Percentiles rank a stretch among this genome's conserved stretches.
These are phyloP conservation scores for Cornus florida DNA, from an alignment of 148 eudicot species.

Conservation along the genomic window DNA sequence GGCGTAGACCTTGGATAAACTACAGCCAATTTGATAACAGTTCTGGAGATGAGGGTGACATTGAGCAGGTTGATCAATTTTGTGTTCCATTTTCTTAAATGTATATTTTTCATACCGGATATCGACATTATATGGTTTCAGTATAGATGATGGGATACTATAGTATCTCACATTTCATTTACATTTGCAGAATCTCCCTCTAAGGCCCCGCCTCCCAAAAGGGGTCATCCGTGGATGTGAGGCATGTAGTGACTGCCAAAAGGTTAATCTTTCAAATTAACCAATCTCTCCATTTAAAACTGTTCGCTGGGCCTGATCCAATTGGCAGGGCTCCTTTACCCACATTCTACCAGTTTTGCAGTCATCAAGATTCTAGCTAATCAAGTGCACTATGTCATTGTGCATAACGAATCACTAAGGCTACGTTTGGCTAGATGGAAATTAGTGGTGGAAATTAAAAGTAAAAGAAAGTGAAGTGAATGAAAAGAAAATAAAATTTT, in stretches of 20 bases:
- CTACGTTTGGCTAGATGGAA: no score
- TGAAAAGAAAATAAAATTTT: no score
- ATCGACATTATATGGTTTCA: neutral
- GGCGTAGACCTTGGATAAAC: conserved; percentile 57
- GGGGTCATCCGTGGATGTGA: conserved; percentile 92
- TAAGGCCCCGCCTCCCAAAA: conserved; percentile 59
- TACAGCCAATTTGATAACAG: conserved; percentile 42
- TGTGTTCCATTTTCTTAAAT: conserved; percentile 12
- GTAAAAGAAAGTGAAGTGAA: no score
- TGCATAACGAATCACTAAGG: neutral
- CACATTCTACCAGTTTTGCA: neutral
- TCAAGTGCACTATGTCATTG: neutral
- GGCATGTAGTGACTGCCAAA: conserved; percentile 77
- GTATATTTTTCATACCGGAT: neutral
- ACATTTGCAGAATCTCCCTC: conserved; percentile 48
- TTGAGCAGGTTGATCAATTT: conserved; percentile 59
- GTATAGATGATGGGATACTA: neutral
- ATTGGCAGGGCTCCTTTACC: conserved; percentile 6
- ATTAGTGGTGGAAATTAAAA: no score
- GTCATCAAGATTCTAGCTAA: neutral
- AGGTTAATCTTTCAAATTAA: conserved; percentile 45
- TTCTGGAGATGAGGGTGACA: conserved; percentile 63
- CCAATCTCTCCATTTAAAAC: neutral
- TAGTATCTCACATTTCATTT: conserved; percentile 3
- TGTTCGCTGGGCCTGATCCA: neutral